Base-by-base conservation (phyloP, 441 rosid genomes). In the Populus hybrid region DNA sequence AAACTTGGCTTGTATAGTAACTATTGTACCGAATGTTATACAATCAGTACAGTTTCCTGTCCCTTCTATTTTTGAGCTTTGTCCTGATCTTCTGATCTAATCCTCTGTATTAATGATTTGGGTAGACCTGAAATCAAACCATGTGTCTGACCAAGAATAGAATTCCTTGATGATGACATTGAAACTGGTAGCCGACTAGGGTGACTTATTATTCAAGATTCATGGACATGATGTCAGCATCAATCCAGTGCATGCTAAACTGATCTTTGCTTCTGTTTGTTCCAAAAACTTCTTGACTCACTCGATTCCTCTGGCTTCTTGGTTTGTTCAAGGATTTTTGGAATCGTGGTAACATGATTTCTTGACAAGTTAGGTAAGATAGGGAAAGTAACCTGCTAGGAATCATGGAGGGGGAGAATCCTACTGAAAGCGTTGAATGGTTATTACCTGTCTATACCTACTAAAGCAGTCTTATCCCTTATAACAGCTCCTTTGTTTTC, bases 1-100 rank as follows among this genome's bases (percentile, higher is more conserved):
- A 32, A 46, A 11, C 5, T 5, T 23, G 73, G 85, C 66, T 72
- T 82, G 87, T 86, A 78, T 80, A 84, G 80, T 66, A 81, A 77
- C 79, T 80, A 46, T 70, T 81, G 74, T 81, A 50, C 72, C 77
- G 79, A 77, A 70, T 74, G 30, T 69, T 76, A 73, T 63, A 20
- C 69, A 14, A 32, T 63, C 28, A 73, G 67, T 79, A 26, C 73
- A 68, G 75, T 28, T 69, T 75, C 70, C 50, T 23, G 6, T 40
- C 57, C 73, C 67, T 11, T 78, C 11, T 42, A n/a, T 70, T 2
- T 64, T 57, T 35, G 10, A 32, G 57, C 6, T 65, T 64, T 12
- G 42, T 66, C 76, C 20, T 0, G 28, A 26, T 12, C 14, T 14
- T 70, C 7, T 57, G 8, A 57, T 57, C 10, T 57, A 5, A 20